These are phyloP conservation scores for Nyctanthes arbortristis DNA, from an alignment of 257 asterid species.

Conservation along the genomic window DNA sequence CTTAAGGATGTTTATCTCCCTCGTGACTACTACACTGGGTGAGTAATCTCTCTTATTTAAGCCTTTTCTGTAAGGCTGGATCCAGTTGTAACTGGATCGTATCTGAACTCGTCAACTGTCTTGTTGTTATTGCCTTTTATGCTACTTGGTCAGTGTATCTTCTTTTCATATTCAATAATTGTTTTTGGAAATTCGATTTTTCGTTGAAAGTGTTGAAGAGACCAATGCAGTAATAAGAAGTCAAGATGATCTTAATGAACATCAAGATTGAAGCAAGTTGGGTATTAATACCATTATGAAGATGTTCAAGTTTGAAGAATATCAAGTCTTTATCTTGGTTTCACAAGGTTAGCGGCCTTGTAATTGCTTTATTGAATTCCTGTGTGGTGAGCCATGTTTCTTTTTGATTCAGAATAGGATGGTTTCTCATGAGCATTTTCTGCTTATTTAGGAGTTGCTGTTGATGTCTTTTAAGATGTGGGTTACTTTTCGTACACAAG, in stretches of 20 bases:
- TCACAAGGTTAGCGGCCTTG: conserved; percentile 46
- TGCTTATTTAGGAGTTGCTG: background rate
- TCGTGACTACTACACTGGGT: conserved; percentile 63
- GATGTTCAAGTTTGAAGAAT: conserved; percentile 50
- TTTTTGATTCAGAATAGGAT: background rate
- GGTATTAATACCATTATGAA: conserved; percentile 39
- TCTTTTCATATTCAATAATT: conserved; percentile 12
- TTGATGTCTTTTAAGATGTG: background rate
- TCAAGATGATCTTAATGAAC: conserved; percentile 56
- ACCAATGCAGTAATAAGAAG: conserved; percentile 54
- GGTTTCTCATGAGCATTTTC: background rate
- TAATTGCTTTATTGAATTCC: conserved; percentile 26
- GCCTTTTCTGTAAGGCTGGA: background rate
- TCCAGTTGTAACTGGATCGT: background rate
- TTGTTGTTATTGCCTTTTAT: background rate
- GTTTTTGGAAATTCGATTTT: conserved; percentile 35
- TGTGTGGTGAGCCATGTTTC: conserved; percentile 22
- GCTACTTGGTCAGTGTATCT: conserved; percentile 1
- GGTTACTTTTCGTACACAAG: background rate
- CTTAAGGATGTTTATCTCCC: conserved; percentile 69
- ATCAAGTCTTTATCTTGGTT: conserved; percentile 45
- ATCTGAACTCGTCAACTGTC: background rate
- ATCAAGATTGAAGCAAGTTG: conserved; percentile 68
- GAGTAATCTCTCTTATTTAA: conserved; percentile 18
- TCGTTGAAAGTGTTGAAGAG: conserved; percentile 58